Evolutionary conservation across 2,329 filamentous ascomycete species (phyloP).

Genomic region (Geosmithia morbida): DNA sequence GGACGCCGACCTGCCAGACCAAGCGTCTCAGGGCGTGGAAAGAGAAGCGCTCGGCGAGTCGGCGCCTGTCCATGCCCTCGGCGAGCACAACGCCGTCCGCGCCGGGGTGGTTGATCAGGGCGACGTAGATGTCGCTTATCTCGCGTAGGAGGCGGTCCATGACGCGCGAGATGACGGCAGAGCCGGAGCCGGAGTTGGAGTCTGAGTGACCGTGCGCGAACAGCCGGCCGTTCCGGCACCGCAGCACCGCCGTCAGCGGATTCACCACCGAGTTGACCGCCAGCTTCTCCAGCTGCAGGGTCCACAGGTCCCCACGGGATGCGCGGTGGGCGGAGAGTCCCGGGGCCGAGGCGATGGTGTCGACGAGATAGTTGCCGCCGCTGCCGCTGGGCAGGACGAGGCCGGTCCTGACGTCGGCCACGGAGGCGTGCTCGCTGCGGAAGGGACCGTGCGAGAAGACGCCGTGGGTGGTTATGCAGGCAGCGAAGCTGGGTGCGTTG

Average conservation of each 20-base stretch:
- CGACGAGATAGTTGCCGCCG: conserved; percentile 20
- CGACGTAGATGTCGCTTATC: conserved; percentile 56
- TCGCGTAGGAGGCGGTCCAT: conserved; percentile 62
- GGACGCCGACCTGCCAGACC: conserved; percentile 30
- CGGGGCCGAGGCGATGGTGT: conserved; percentile 25
- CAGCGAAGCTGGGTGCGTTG: conserved; percentile 51
- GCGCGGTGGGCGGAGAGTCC: conserved; percentile 25
- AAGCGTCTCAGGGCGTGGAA: conserved; percentile 23
- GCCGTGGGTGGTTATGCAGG: conserved; percentile 48
- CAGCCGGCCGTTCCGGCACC: conserved; percentile 65
- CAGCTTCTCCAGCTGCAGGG: conserved; percentile 72
- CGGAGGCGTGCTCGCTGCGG: conserved; percentile 34
- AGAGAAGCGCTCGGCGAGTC: conserved; percentile 26
- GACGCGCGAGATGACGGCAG: conserved; percentile 29
- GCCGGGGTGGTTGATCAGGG: conserved; percentile 46
- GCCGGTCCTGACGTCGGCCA: conserved; percentile 32
- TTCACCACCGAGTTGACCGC: conserved; percentile 72
- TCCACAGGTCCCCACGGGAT: conserved; percentile 28
- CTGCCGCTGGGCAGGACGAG: conserved; percentile 20
- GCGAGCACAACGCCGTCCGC: conserved; percentile 20
- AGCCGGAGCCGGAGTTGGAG: no score
- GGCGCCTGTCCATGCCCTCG: not conserved
- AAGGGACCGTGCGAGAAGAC: conserved; percentile 36
- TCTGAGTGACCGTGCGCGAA: conserved; percentile 31
- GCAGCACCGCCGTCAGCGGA: conserved; percentile 66